Conservation (phyloP, 2,329 filamentous ascomycete genomes). For the Hymenoscyphus fructigenus region DNA sequence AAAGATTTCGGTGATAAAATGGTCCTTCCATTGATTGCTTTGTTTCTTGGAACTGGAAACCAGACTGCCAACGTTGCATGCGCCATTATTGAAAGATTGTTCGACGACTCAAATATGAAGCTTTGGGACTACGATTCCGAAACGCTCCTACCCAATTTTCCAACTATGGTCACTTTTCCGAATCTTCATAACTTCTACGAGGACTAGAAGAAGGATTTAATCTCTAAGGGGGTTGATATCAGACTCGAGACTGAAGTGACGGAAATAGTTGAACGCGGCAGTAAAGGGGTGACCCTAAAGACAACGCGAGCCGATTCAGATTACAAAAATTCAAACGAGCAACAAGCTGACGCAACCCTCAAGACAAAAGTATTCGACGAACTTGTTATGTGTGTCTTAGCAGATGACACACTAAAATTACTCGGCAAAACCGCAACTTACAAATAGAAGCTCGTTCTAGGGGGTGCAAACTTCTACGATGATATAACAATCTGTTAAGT, state of each 20-base stretch:
- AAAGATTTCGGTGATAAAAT: slow-evolving; percentile 70
- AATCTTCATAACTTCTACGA: slow-evolving; percentile 61
- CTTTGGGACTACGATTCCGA: slow-evolving; percentile 59
- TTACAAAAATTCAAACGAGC: slow-evolving; percentile 46
- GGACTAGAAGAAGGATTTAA: slow-evolving; percentile 55
- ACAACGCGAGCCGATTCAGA: slow-evolving; percentile 45
- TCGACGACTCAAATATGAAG: slow-evolving; percentile 57
- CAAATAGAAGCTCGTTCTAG: slow-evolving; percentile 65
- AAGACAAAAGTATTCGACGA: slow-evolving; percentile 60
- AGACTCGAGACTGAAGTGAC: slow-evolving; percentile 57
- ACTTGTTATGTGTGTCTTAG: slow-evolving; percentile 63
- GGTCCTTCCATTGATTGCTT: slow-evolving; percentile 67
- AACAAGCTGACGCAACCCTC: slow-evolving; percentile 42
- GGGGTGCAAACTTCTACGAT: slow-evolving; percentile 68
- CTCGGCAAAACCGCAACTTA: slow-evolving; percentile 56
- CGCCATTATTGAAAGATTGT: slow-evolving; percentile 63
- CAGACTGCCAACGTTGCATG: slow-evolving; percentile 70
- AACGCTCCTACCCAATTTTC: slow-evolving; percentile 56
- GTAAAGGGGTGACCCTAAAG: slow-evolving; percentile 52
- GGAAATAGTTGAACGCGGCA: slow-evolving; percentile 50
- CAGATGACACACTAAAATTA: slow-evolving; percentile 63
- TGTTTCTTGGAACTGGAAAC: slow-evolving; percentile 73
- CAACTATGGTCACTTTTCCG: slow-evolving; percentile 66
- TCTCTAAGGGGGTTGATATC: slow-evolving; percentile 55
- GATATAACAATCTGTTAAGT: no score